Conservation (phyloP, 495 filamentous ascomycete genomes). For the Daldinia grandis region DNA sequence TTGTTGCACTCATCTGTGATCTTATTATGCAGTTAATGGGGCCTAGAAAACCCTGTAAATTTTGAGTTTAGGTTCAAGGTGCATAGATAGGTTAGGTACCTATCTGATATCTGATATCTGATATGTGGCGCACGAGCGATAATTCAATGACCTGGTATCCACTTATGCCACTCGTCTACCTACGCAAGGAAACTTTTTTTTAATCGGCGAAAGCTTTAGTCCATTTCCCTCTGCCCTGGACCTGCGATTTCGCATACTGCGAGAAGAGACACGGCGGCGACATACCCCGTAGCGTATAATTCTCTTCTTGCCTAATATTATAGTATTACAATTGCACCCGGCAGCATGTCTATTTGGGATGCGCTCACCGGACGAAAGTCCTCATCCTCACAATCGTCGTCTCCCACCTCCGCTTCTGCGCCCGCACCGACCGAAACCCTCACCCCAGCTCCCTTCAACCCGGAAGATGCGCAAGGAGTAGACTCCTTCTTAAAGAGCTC, state of each 20-base stretch:
- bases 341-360: conserved; percentile 85
- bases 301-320: conserved; percentile 4
- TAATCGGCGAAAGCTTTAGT: conserved; percentile 25
- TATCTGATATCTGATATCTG: conserved; percentile 1
- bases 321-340: conserved; percentile 1
- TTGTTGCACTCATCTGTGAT: neutral
- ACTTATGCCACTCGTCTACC: conserved; percentile 10
- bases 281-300: conserved; percentile 5
- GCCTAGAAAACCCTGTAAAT: neutral
- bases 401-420: conserved; percentile 42
- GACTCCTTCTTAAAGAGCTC: conserved; percentile 79
- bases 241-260: conserved; percentile 24
- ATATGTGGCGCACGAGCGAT: conserved; percentile 20
- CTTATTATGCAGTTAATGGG: conserved; percentile 22
- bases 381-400: conserved; percentile 50
- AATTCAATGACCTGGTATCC: neutral
- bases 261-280: conserved; percentile 15
- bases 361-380: conserved; percentile 84
- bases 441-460: conserved; percentile 69
- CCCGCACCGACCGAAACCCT: conserved; percentile 58
- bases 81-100: neutral
- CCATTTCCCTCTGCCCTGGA: conserved; percentile 13
- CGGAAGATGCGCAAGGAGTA: conserved; percentile 75
- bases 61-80: conserved; percentile 10
- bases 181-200: conserved; percentile 27